A percentile compares a stretch with the other conserved stretches of the same genome.
These are phyloP conservation scores for Kodamaea ohmeri DNA, from an alignment of 1,139 yeast species.

Conservation along the genomic window DNA sequence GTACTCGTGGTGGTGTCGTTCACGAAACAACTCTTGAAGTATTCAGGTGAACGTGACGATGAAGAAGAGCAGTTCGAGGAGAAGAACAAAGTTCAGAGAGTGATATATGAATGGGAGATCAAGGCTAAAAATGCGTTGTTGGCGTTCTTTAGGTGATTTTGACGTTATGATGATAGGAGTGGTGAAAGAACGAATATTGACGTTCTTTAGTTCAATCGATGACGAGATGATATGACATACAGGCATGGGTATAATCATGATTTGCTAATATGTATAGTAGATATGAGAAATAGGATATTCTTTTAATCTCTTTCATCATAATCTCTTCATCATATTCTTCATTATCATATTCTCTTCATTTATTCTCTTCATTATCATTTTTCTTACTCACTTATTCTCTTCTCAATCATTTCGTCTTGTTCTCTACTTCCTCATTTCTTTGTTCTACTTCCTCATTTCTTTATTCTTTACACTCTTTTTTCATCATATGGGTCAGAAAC, in stretches of 20 bases:
- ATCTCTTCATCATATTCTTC: background rate
- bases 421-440: background rate
- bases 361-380: background rate
- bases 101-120: conserved; percentile 10
- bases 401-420: background rate
- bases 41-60: conserved; percentile 2
- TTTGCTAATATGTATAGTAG: too few relatives aligned
- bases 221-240: too few relatives aligned
- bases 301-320: too few relatives aligned
- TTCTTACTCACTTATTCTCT: background rate
- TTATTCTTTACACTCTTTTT: background rate
- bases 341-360: background rate
- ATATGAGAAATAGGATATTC: too few relatives aligned
- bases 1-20: conserved; percentile 62
- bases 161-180: background rate
- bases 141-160: conserved; percentile 3
- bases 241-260: too few relatives aligned
- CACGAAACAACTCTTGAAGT: conserved; percentile 43
- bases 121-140: conserved; percentile 5
- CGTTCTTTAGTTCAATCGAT: too few relatives aligned
- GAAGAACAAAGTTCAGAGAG: conserved; percentile 7
- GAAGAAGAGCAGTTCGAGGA: conserved; percentile 5
- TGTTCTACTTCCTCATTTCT: background rate
- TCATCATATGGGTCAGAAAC: conserved; percentile 5
- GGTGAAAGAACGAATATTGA: too few relatives aligned